Conservation (phyloP, 116 monocot genomes). For the Iris pallida region DNA sequence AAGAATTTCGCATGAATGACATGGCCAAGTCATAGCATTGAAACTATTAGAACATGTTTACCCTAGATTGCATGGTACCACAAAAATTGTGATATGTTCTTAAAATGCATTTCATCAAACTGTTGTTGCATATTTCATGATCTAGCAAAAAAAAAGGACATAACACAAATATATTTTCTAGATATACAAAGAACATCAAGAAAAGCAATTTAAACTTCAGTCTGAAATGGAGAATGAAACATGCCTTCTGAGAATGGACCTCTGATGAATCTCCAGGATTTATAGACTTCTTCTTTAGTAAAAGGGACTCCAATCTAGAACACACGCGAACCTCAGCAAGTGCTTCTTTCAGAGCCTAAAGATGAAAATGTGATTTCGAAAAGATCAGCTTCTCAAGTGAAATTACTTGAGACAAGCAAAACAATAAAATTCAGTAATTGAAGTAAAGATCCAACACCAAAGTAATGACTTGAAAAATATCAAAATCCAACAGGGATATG, state of each 20-base stretch:
- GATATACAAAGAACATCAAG: too few relatives aligned
- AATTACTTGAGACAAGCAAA: background rate
- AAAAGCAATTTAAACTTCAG: too few relatives aligned
- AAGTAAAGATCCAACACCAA: background rate
- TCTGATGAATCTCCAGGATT: constrained; percentile 68
- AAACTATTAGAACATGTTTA: too few relatives aligned
- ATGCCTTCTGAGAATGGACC: constrained; percentile 79
- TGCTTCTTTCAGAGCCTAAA: constrained; percentile 71
- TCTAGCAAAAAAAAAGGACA: too few relatives aligned
- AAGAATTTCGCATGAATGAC: too few relatives aligned
- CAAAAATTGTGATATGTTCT: too few relatives aligned
- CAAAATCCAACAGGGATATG: background rate
- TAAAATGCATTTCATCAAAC: too few relatives aligned
- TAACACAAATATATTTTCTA: too few relatives aligned
- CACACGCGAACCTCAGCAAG: constrained; percentile 72
- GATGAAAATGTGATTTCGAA: background rate
- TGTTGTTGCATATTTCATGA: too few relatives aligned
- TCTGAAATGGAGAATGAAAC: constrained; percentile 11
- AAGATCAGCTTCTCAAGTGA: too few relatives aligned
- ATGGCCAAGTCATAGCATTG: too few relatives aligned
- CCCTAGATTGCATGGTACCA: too few relatives aligned
- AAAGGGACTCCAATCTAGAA: constrained; percentile 68
- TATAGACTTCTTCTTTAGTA: constrained; percentile 74
- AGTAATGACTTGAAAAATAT: background rate
- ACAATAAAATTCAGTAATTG: background rate